A percentile compares a stretch with the other conserved stretches of the same genome.
Conservation (phyloP, 2,329 filamentous ascomycete species). For the Colletotrichum higginsianum region DNA sequence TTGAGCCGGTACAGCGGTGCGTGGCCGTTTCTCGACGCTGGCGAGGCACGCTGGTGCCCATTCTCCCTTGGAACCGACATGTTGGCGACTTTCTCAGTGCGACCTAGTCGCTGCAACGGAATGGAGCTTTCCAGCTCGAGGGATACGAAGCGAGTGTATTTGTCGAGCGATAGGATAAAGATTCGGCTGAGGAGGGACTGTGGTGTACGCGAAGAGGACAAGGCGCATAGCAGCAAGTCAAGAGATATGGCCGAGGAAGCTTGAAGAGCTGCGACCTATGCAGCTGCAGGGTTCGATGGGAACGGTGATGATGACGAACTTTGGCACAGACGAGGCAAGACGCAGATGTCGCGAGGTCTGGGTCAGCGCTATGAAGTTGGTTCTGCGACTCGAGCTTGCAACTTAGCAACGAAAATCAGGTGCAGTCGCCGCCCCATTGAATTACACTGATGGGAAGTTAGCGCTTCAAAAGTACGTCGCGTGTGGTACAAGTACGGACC, state of each 20-base stretch:
- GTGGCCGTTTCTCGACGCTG: constrained; percentile 38
- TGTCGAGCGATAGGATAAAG: not conserved
- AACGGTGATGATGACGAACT: not conserved
- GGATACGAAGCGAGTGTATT: not conserved
- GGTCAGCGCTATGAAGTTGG: constrained; percentile 3
- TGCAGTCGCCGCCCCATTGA: constrained; percentile 5
- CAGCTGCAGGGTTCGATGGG: not conserved
- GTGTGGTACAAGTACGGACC: not conserved
- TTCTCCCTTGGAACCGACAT: constrained; percentile 28
- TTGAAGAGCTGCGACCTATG: not conserved
- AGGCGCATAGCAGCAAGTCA: constrained; percentile 1
- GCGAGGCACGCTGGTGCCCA: constrained; percentile 28
- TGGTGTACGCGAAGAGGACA: not conserved
- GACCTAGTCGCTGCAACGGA: constrained; percentile 3
- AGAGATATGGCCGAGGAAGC: not conserved
- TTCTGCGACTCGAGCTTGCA: not conserved
- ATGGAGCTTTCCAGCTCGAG: constrained; percentile 15
- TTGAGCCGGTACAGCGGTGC: constrained; percentile 72
- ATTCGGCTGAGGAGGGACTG: not conserved
- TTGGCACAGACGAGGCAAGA: not conserved
- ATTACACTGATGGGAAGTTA: not conserved
- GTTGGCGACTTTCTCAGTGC: not conserved
- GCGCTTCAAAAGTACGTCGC: constrained; percentile 9
- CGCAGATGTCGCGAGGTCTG: not conserved
- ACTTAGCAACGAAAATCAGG: constrained; percentile 3